phyloP scores from a whole-genome alignment of 2,329 filamentous ascomycete genomes.

The Colletotrichum sp. region DNA sequence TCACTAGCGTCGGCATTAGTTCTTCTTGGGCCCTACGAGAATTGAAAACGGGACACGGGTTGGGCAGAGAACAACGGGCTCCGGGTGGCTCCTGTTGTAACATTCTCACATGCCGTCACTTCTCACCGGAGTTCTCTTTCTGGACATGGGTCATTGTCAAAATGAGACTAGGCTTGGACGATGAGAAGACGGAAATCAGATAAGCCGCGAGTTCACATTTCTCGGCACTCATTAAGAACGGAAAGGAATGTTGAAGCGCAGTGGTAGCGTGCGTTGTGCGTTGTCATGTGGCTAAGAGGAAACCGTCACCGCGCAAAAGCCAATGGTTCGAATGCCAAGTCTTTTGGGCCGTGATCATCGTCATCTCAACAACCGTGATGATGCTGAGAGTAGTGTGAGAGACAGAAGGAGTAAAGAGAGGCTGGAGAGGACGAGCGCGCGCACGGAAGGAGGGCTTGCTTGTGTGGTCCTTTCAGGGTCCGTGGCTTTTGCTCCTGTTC shows the following conservation, averaged over 20 bases:
- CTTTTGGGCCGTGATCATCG: background rate
- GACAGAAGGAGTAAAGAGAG: background rate
- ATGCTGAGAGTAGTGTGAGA: background rate
- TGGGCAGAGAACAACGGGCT: background rate
- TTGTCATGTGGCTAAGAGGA: background rate
- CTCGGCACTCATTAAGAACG: background rate
- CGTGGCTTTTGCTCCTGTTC: background rate
- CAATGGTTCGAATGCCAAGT: constrained; percentile 10
- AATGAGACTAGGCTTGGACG: background rate
- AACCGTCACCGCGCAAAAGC: background rate
- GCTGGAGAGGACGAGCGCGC: background rate
- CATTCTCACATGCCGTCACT: background rate
- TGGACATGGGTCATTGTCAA: no score
- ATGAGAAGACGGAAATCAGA: background rate
- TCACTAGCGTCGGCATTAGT: constrained; percentile 1
- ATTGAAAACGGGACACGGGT: background rate
- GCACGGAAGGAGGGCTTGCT: background rate
- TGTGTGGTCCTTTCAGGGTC: background rate
- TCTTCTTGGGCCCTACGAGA: background rate
- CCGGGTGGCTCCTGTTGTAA: background rate
- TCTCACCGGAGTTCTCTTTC: background rate
- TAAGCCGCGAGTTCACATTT: background rate
- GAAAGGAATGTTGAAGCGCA: background rate
- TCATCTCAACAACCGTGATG: background rate
- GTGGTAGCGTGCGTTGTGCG: background rate